Percentiles rank a stretch among this genome's conserved stretches.
phyloP scores from a whole-genome alignment of 306 rosid genomes.

The Lotus japonicus region DNA sequence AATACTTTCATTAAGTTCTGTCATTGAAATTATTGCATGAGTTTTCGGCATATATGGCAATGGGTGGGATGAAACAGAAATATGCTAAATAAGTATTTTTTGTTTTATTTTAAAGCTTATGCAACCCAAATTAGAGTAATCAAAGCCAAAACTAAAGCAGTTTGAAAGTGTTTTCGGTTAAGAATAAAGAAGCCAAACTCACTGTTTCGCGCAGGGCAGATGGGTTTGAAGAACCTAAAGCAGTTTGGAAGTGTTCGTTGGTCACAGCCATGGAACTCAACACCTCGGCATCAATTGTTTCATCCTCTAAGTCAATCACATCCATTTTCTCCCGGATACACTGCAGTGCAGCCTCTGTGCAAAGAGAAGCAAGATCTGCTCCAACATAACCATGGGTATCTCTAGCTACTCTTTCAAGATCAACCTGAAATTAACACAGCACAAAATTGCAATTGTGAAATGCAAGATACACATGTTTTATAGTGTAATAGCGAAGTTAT shows the following conservation, averaged over 20 bases:
- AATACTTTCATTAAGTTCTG: background rate
- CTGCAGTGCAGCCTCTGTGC: constrained; percentile 72
- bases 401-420: constrained; percentile 56
- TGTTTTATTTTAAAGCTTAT: background rate
- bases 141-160: background rate
- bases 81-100: background rate
- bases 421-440: constrained; percentile 41
- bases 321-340: constrained; percentile 73
- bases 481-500: background rate
- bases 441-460: background rate
- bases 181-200: constrained; percentile 24
- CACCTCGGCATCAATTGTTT: constrained; percentile 65
- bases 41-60: background rate
- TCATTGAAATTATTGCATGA: background rate
- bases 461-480: background rate
- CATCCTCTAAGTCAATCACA: constrained; percentile 62
- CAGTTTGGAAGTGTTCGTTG: constrained; percentile 56
- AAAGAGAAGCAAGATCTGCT: constrained; percentile 60
- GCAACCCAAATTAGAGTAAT: background rate
- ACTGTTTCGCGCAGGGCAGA: constrained; percentile 75
- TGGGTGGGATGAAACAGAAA: background rate
- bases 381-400: constrained; percentile 74
- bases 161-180: background rate
- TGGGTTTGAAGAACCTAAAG: constrained; percentile 54
- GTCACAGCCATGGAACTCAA: constrained; percentile 64